Percentiles rank a stretch among this genome's conserved stretches.
These are phyloP conservation scores for Psophocarpus tetragonolobus DNA, from an alignment of 306 rosid genomes.

Conservation along the genomic window DNA sequence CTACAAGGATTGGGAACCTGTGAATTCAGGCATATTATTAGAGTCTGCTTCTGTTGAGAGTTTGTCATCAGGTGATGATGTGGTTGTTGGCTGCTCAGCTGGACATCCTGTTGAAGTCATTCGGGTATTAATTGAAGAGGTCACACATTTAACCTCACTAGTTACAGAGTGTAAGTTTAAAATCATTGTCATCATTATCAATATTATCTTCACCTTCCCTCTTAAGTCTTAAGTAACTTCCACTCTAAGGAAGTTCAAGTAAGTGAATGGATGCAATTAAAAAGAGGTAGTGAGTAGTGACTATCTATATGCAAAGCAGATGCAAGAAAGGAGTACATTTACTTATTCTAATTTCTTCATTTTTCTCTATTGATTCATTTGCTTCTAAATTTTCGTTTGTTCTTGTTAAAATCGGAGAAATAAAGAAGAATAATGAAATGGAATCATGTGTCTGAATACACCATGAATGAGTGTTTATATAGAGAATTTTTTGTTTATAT, in stretches of 20 bases:
- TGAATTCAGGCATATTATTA: constrained; percentile 56
- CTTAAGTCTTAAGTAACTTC: neutral
- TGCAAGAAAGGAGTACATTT: constrained; percentile 6
- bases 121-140: constrained; percentile 71
- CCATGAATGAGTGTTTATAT: no score
- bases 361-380: constrained; percentile 8
- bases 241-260: constrained; percentile 23
- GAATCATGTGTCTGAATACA: no score
- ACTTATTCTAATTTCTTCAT: constrained; percentile 14
- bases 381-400: constrained; percentile 18
- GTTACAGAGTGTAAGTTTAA: constrained; percentile 77
- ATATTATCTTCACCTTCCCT: constrained; percentile 1
- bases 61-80: constrained; percentile 52
- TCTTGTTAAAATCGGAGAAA: no score
- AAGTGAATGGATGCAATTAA: constrained; percentile 12
- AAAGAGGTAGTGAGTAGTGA: neutral
- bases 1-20: constrained; percentile 88
- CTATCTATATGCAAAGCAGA: constrained; percentile 19
- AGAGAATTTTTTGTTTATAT: no score
- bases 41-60: constrained; percentile 61
- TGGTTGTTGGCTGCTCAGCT: constrained; percentile 79
- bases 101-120: constrained; percentile 96
- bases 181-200: neutral
- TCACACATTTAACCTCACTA: constrained; percentile 64
- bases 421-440: no score